These are phyloP conservation scores for Nemania diffusa DNA, from an alignment of 2,329 filamentous ascomycete species.

Conservation along the genomic window DNA sequence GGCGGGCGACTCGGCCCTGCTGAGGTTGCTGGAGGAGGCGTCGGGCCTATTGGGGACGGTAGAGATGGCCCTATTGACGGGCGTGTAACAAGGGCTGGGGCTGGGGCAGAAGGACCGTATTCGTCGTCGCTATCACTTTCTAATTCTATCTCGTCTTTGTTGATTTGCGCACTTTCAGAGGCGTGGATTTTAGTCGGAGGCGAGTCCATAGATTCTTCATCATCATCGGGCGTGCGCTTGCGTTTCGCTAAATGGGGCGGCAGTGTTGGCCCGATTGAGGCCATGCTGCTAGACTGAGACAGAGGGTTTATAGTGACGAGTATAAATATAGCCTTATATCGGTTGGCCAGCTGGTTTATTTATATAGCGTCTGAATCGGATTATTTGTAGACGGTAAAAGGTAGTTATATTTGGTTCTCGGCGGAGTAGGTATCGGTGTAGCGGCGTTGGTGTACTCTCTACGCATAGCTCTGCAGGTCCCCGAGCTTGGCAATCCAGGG, in stretches of 20 bases:
- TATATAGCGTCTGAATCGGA: neutral
- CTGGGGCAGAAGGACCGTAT: slow-evolving; percentile 40
- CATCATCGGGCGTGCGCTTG: slow-evolving; percentile 63
- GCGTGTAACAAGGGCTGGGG: slow-evolving; percentile 7
- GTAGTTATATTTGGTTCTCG: no score
- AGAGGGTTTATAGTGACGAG: neutral
- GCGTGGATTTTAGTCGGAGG: slow-evolving; percentile 58
- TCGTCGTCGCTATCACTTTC: slow-evolving; percentile 44
- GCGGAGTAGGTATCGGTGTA: no score
- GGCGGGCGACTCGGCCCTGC: slow-evolving; percentile 28
- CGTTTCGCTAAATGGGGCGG: slow-evolving; percentile 74
- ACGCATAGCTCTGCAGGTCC: no score
- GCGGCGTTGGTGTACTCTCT: no score
- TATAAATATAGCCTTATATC: neutral
- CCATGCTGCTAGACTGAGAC: slow-evolving; percentile 59
- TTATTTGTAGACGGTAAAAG: no score
- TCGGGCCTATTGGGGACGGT: slow-evolving; percentile 32
- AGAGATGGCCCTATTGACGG: slow-evolving; percentile 26
- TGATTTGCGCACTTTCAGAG: slow-evolving; percentile 56
- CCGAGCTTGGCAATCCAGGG: neutral
- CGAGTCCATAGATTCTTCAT: slow-evolving; percentile 52
- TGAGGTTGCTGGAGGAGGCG: slow-evolving; percentile 19
- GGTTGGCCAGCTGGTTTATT: neutral
- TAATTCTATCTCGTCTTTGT: slow-evolving; percentile 54
- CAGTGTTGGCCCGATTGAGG: slow-evolving; percentile 75